phyloP scores from a whole-genome alignment of 192 early-diverging fungal genomes.

The Coemansia erecta region DNA sequence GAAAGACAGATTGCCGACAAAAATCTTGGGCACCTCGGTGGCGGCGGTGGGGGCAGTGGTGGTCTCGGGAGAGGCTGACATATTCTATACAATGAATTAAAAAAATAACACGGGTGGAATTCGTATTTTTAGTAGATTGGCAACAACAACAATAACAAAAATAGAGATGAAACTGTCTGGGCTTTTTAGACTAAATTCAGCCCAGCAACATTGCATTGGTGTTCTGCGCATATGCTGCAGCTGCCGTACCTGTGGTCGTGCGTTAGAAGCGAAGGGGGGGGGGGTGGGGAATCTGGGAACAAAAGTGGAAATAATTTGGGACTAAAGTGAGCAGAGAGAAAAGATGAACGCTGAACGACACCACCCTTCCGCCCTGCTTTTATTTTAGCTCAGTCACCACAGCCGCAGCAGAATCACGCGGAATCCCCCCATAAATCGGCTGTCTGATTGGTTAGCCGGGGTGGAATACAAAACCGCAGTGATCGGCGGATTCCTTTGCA shows the following conservation, averaged over 20 bases:
- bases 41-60: constrained; percentile 12
- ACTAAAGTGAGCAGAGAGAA: constrained; percentile 6
- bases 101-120: too few species aligned
- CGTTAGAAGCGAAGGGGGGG: neutral
- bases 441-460: neutral
- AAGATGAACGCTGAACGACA: neutral
- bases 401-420: neutral
- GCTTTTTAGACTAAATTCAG: too few species aligned
- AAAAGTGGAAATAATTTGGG: neutral
- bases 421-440: constrained; percentile 1
- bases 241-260: neutral
- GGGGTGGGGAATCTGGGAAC: neutral
- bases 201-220: too few species aligned
- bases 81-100: too few species aligned
- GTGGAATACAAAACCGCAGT: neutral
- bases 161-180: neutral
- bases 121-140: too few species aligned
- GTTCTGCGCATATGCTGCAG: neutral
- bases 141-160: neutral
- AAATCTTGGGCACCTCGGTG: constrained; percentile 69
- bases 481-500: neutral
- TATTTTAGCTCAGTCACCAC: neutral
- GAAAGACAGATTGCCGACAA: constrained; percentile 95
- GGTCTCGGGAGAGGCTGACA: constrained; percentile 35
- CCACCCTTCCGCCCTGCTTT: neutral